Percentiles rank a stretch among this genome's conserved stretches.
phyloP scores from a whole-genome alignment of 257 asterid genomes.

The Anisodus tanguticus region DNA sequence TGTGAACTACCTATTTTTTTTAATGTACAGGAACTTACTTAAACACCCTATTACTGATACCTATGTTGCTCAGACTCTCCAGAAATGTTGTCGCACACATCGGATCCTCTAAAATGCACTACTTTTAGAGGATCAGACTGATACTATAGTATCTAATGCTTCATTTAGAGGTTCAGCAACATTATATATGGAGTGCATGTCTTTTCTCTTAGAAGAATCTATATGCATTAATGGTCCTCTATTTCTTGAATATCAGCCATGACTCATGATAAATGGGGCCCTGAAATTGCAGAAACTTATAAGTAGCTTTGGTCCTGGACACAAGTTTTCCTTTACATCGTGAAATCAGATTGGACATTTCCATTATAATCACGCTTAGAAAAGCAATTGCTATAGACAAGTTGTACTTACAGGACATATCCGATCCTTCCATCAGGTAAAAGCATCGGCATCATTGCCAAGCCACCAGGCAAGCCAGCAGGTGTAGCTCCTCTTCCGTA shows the following conservation, averaged over 20 bases:
- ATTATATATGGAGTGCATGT: background rate
- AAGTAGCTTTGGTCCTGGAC: background rate
- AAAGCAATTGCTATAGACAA: background rate
- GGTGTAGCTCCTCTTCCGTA: conserved; percentile 89
- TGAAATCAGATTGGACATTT: background rate
- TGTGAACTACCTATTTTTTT: background rate
- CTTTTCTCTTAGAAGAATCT: background rate
- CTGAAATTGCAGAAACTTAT: background rate
- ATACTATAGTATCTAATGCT: background rate
- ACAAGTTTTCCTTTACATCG: background rate
- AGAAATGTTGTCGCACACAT: too few species aligned
- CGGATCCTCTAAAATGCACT: too few species aligned
- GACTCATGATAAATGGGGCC: background rate
- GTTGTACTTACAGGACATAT: conserved; percentile 88
- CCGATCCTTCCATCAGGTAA: conserved; percentile 99
- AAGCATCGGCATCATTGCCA: conserved; percentile 99
- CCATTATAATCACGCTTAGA: background rate
- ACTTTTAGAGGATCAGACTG: background rate
- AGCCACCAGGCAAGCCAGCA: conserved; percentile 82
- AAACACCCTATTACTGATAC: too few species aligned
- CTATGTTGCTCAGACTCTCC: too few species aligned
- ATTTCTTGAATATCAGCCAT: background rate
- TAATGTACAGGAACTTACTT: too few species aligned
- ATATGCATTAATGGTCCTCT: background rate
- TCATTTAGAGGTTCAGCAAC: background rate